phyloP scores from a whole-genome alignment of 805 yeast species.

The Debaryomyces maramus region DNA sequence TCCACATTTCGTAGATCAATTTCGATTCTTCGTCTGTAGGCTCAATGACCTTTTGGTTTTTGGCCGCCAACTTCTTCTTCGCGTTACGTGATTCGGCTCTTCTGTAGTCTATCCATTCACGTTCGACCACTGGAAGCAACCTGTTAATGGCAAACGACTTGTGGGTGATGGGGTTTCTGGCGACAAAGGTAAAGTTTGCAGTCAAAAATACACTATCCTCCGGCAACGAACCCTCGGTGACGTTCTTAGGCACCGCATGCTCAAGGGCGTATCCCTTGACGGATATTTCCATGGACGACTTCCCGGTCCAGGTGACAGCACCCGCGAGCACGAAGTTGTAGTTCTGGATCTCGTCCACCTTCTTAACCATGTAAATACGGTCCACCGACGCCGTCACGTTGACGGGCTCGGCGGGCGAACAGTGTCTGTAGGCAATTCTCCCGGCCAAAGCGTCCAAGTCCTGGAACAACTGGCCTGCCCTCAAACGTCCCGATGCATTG shows the following conservation, averaged over 20 bases:
- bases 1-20: constrained; percentile 78
- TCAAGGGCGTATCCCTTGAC: constrained; percentile 83
- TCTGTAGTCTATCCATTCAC: constrained; percentile 80
- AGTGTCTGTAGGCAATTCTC: constrained; percentile 86
- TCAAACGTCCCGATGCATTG: constrained; percentile 84
- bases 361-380: constrained; percentile 81
- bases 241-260: constrained; percentile 49
- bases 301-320: constrained; percentile 91
- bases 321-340: constrained; percentile 85
- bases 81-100: constrained; percentile 90
- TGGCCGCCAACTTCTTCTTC: constrained; percentile 77
- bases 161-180: constrained; percentile 91
- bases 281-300: constrained; percentile 92
- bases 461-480: constrained; percentile 92
- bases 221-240: constrained; percentile 58
- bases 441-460: constrained; percentile 95
- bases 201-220: constrained; percentile 73
- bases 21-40: constrained; percentile 70
- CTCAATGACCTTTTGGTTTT: constrained; percentile 56
- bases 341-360: constrained; percentile 73
- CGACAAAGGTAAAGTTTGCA: constrained; percentile 94
- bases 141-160: constrained; percentile 84
- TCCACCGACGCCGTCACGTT: constrained; percentile 96
- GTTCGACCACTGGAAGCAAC: constrained; percentile 69
- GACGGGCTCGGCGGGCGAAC: constrained; percentile 94